Evolutionary conservation across 371 early-diverging fungal species (phyloP).

Genomic region (Syncephalastrum racemosum): DNA sequence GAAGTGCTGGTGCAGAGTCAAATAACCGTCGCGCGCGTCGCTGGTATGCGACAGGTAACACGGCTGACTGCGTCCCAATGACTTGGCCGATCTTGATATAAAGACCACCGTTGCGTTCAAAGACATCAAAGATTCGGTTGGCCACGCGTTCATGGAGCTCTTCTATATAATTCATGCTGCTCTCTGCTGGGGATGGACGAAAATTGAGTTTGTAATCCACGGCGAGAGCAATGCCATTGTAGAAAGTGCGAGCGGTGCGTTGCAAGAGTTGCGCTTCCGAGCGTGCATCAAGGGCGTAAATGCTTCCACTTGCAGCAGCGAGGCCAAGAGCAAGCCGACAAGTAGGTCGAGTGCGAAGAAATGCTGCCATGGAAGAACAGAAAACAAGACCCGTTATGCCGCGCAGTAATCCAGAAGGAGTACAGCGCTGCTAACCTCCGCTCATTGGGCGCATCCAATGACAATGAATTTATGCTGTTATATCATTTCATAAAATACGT

Average conservation of each 20-base stretch:
- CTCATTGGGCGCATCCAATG: too few relatives aligned
- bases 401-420: neutral
- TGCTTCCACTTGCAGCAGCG: constrained; percentile 22
- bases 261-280: constrained; percentile 58
- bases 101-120: constrained; percentile 82
- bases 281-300: constrained; percentile 51
- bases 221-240: constrained; percentile 59
- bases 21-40: constrained; percentile 70
- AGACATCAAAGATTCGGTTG: constrained; percentile 74
- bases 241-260: constrained; percentile 58
- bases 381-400: neutral
- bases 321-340: constrained; percentile 12
- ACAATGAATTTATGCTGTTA: too few relatives aligned
- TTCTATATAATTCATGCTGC: constrained; percentile 38
- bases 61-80: constrained; percentile 77
- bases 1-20: constrained; percentile 81
- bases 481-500: too few relatives aligned
- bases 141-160: constrained; percentile 70
- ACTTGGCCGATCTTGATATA: constrained; percentile 92
- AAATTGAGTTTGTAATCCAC: constrained; percentile 81
- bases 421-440: too few relatives aligned
- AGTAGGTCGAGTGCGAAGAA: constrained; percentile 2
- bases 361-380: constrained; percentile 6
- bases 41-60: constrained; percentile 78
- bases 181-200: constrained; percentile 48